Conservation (phyloP, 2,329 filamentous ascomycete species). For the Clonostachys rosea region DNA sequence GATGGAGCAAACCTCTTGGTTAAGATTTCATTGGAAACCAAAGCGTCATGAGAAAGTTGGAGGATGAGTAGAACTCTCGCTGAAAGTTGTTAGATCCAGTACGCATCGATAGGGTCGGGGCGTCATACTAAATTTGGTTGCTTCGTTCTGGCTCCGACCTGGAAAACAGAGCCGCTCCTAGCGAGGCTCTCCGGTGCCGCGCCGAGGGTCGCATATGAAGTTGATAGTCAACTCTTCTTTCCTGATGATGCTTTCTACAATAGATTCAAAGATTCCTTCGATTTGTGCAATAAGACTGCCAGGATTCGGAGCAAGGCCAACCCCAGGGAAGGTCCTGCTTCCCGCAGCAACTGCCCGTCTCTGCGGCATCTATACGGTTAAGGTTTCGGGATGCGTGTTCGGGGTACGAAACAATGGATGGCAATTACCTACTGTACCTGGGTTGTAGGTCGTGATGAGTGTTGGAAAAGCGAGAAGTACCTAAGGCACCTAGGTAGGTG, state of each 20-base stretch:
- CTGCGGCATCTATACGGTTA: too few relatives aligned
- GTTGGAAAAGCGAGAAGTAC: too few relatives aligned
- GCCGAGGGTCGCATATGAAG: conserved; percentile 11
- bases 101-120: not conserved
- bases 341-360: too few relatives aligned
- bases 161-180: conserved; percentile 34
- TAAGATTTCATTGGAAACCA: conserved; percentile 46
- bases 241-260: conserved; percentile 17
- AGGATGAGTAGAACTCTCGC: conserved; percentile 54
- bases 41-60: conserved; percentile 53
- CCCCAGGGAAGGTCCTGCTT: too few relatives aligned
- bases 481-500: too few relatives aligned
- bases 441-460: too few relatives aligned
- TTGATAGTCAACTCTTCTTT: conserved; percentile 17
- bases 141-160: conserved; percentile 38
- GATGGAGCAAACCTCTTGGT: conserved; percentile 52
- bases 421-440: too few relatives aligned
- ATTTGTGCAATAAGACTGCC: conserved; percentile 20
- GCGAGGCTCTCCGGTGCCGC: conserved; percentile 2
- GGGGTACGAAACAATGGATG: too few relatives aligned
- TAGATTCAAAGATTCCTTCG: conserved; percentile 22
- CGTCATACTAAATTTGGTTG: conserved; percentile 42
- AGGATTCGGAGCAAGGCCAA: too few relatives aligned
- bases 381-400: too few relatives aligned
- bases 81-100: conserved; percentile 16